These are phyloP conservation scores for Astrothelium macrocarpum DNA, from an alignment of 495 filamentous ascomycete genomes.

Conservation along the genomic window DNA sequence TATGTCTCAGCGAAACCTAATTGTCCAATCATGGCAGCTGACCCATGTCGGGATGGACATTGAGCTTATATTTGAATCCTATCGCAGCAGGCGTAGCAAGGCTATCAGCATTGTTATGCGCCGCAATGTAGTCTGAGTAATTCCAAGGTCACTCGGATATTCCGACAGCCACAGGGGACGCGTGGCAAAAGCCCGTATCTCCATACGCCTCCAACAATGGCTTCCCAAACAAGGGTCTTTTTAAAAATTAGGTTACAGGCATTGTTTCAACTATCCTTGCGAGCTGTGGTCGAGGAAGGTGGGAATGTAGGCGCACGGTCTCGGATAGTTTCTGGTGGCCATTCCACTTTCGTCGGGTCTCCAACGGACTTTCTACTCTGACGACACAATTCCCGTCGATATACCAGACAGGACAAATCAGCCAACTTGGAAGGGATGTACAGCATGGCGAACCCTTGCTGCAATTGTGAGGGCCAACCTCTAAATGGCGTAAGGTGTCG, in stretches of 20 bases:
- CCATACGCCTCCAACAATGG: background rate
- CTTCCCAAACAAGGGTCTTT: background rate
- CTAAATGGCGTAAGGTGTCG: background rate
- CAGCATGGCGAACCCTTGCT: background rate
- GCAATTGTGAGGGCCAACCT: background rate
- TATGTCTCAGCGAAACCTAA: background rate
- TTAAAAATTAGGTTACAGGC: background rate
- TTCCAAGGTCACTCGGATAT: no score
- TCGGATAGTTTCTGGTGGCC: background rate
- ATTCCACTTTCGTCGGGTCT: background rate
- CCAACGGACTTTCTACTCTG: background rate
- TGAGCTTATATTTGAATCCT: background rate
- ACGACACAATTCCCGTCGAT: no score
- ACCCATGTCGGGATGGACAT: background rate
- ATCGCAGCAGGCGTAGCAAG: background rate
- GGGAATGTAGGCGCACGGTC: no score
- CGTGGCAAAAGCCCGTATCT: background rate
- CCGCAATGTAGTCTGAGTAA: background rate
- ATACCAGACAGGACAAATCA: background rate
- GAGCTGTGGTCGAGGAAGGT: no score
- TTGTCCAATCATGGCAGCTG: background rate
- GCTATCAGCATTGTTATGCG: background rate
- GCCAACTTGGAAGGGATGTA: background rate
- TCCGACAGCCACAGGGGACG: background rate
- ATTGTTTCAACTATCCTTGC: no score